These are phyloP conservation scores for Gossypium gossypioides DNA, from an alignment of 441 rosid genomes.

Conservation along the genomic window DNA sequence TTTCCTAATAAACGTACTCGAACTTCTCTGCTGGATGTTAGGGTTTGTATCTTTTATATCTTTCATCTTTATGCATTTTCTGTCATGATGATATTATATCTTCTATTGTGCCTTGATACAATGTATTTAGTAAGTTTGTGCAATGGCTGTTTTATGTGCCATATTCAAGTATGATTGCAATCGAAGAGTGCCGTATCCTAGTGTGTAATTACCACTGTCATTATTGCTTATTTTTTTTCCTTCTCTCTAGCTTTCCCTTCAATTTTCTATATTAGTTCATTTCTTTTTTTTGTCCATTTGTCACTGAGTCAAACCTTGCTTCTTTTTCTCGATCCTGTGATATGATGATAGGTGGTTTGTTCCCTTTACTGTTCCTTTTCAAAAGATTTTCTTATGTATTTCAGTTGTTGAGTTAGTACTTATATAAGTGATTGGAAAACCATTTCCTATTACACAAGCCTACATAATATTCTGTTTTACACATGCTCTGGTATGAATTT, in stretches of 20 bases:
- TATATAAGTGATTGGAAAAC: neutral
- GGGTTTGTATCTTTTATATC: conserved; percentile 40
- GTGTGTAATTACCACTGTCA: neutral
- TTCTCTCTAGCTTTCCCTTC: neutral
- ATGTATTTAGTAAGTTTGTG: neutral
- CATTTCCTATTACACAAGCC: neutral
- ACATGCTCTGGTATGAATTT: neutral
- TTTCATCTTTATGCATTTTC: neutral
- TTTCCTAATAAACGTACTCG: conserved; percentile 88
- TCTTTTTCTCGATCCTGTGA: neutral
- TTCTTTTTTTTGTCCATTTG: neutral
- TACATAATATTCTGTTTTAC: neutral
- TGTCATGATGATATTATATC: neutral
- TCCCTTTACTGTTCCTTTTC: neutral
- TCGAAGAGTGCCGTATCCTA: neutral
- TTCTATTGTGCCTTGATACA: neutral
- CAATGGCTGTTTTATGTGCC: neutral
- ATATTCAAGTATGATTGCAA: neutral
- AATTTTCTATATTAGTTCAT: neutral
- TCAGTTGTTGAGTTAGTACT: neutral
- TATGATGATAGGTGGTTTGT: neutral
- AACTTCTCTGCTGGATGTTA: conserved; percentile 75
- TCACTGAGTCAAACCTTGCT: neutral
- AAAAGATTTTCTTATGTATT: neutral
- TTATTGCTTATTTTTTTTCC: neutral